These are phyloP conservation scores for Neoscytalidium dimidiatum DNA, from an alignment of 2,329 filamentous ascomycete species.

Conservation along the genomic window DNA sequence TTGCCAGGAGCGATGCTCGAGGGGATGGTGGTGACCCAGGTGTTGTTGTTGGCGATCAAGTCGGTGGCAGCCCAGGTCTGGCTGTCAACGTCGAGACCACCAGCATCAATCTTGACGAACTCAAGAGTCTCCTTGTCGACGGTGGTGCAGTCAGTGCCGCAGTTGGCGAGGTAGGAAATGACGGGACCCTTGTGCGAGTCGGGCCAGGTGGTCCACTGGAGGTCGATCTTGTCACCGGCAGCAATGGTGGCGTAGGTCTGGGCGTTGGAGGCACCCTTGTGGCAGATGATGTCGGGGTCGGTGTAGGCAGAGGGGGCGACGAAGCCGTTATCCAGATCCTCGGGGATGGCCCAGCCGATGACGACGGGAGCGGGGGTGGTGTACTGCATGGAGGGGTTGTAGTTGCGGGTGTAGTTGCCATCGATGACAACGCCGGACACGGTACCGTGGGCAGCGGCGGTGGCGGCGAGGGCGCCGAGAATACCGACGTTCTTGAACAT, in stretches of 20 bases:
- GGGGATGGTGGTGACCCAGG: slow-evolving; percentile 56
- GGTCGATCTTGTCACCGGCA: slow-evolving; percentile 60
- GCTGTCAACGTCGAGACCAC: slow-evolving; percentile 52
- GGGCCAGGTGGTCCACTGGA: slow-evolving; percentile 70
- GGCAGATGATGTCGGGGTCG: slow-evolving; percentile 61
- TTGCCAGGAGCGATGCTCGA: slow-evolving; percentile 55
- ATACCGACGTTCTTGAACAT: slow-evolving; percentile 32
- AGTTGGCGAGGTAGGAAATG: slow-evolving; percentile 64
- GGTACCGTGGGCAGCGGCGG: slow-evolving; percentile 49
- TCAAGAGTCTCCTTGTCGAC: slow-evolving; percentile 56
- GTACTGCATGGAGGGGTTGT: slow-evolving; percentile 46
- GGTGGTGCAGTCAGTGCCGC: slow-evolving; percentile 55
- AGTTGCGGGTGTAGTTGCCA: slow-evolving; percentile 49
- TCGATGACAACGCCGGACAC: slow-evolving; percentile 49
- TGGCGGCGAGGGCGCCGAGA: slow-evolving; percentile 37
- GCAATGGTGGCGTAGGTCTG: slow-evolving; percentile 55
- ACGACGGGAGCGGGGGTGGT: slow-evolving; percentile 33
- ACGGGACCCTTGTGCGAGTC: slow-evolving; percentile 64
- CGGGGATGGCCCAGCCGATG: slow-evolving; percentile 58
- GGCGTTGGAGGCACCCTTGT: slow-evolving; percentile 57
- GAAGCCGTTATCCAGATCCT: slow-evolving; percentile 55
- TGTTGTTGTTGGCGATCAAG: slow-evolving; percentile 50
- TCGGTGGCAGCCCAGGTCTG: slow-evolving; percentile 58
- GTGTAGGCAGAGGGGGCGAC: slow-evolving; percentile 51
- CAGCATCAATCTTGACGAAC: slow-evolving; percentile 66